These are phyloP conservation scores for Parafenestella ontariensis DNA, from an alignment of 2,329 filamentous ascomycete species.

Conservation along the genomic window DNA sequence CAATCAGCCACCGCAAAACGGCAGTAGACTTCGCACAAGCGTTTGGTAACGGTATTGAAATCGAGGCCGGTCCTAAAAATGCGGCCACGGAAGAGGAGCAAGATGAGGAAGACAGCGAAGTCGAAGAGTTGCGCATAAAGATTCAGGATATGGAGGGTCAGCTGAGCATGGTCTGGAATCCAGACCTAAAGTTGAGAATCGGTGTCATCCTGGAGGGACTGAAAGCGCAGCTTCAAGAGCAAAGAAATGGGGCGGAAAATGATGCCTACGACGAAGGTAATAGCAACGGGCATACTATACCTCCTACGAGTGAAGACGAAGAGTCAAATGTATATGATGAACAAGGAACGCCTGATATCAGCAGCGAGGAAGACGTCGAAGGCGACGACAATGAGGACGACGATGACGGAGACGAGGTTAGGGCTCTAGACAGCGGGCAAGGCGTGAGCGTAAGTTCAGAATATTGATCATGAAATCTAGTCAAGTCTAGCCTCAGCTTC, in stretches of 20 bases:
- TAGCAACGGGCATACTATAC: background rate
- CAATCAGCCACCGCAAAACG: constrained; percentile 61
- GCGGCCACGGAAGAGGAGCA: constrained; percentile 42
- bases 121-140: constrained; percentile 41
- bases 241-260: constrained; percentile 6
- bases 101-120: constrained; percentile 28
- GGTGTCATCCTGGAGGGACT: constrained; percentile 38
- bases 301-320: background rate
- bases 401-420: background rate
- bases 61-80: constrained; percentile 50
- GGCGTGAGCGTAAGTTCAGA: background rate
- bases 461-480: background rate
- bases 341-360: background rate
- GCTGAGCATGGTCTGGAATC: constrained; percentile 42
- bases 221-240: constrained; percentile 36
- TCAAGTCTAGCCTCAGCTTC: too few species aligned
- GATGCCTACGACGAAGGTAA: background rate
- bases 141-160: constrained; percentile 47
- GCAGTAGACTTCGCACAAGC: constrained; percentile 59
- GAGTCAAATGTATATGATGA: background rate
- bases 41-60: constrained; percentile 54
- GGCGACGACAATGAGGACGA: background rate
- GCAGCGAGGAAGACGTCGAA: background rate
- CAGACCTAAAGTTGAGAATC: constrained; percentile 43
- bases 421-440: background rate